Base-by-base conservation (phyloP, 371 early-diverging fungal species). In the Batkoa obscura region DNA sequence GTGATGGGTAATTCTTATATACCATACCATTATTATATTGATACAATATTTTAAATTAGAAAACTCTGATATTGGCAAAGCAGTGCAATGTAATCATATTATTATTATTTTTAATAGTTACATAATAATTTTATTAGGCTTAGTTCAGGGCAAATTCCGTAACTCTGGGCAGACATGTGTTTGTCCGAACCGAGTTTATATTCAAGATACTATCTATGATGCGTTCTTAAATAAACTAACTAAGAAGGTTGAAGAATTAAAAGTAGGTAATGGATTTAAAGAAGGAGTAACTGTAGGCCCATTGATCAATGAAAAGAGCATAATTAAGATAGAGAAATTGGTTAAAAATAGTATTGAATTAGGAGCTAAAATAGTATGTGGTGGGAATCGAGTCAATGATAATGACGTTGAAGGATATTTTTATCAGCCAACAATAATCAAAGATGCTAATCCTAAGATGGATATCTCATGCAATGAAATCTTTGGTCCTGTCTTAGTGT, bases 151-250 rank as follows among this genome's bases (percentile, higher is more conserved):
- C 60, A 93, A 90, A 67, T 90, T 86, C 73, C 74, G 90, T 58
- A 81, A 83, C 58, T 74, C 85, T 33, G 94, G 92, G 1, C 90
- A 89, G 62, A 86, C 88, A 0, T 89, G 90, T 61, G 80, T 91
- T 41, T 79, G 79, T 50, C 81, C 86, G 32, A 91, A 91, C 71
- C 81, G 94, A 36, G 69, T 93, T 55, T 90, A 78, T 58, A 86
- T 93, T 5, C 90, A 91, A 59, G 70, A 75, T 33, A 64, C 69
- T 13, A 70, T 91, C 30, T 78, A 84, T 58, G 80, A 81, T 41
- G 67, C 70, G 47, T 90, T 91, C 62, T 75, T 76, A 23, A 58
- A 58, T 9, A 59, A 51, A 43, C 64, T 86, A 30, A 67, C 69
- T 3, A 69, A 71, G 39, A 68, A 65, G 51, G 80, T 86, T 9